These are phyloP conservation scores for Anethum foeniculum DNA, from an alignment of 140 eudicot genomes.

Conservation along the genomic window DNA sequence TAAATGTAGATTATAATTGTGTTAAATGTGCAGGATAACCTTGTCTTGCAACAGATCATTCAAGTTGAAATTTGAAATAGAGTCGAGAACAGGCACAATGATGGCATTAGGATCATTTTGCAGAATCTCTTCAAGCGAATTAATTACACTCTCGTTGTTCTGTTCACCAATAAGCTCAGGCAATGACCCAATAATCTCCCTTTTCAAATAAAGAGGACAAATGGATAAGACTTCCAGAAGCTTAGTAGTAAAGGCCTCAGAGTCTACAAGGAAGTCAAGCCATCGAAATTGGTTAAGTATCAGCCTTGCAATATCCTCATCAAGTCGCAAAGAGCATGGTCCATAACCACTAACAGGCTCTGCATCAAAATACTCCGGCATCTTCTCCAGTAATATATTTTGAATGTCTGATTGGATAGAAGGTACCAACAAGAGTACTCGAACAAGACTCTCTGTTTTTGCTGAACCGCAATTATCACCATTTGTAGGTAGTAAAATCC, in stretches of 20 bases:
- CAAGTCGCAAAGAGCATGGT: slow-evolving; percentile 32
- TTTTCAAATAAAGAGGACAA: slow-evolving; percentile 71
- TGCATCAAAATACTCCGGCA: slow-evolving; percentile 63
- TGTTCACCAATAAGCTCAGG: slow-evolving; percentile 81
- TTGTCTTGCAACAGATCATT: slow-evolving; percentile 69
- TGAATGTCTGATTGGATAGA: slow-evolving; percentile 53
- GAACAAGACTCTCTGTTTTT: slow-evolving; percentile 53
- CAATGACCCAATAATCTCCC: slow-evolving; percentile 75
- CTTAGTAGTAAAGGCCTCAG: slow-evolving; percentile 50
- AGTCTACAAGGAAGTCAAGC: slow-evolving; percentile 77
- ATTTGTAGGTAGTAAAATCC: slow-evolving; percentile 60
- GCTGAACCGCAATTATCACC: slow-evolving; percentile 30
- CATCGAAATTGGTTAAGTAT: slow-evolving; percentile 73
- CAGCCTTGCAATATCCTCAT: slow-evolving; percentile 70
- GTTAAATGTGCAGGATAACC: slow-evolving; percentile 25
- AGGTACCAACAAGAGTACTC: slow-evolving; percentile 57
- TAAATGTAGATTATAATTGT: not conserved
- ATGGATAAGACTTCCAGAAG: slow-evolving; percentile 61
- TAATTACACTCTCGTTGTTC: slow-evolving; percentile 45
- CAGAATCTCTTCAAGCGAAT: slow-evolving; percentile 65
- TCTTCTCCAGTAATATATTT: slow-evolving; percentile 64
- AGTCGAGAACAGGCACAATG: slow-evolving; percentile 63
- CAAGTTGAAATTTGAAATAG: slow-evolving; percentile 67
- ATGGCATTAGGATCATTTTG: slow-evolving; percentile 59
- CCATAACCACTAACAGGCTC: slow-evolving; percentile 29